These are phyloP conservation scores for Lasiosphaeria hispida DNA, from an alignment of 495 filamentous ascomycete genomes.

Conservation along the genomic window DNA sequence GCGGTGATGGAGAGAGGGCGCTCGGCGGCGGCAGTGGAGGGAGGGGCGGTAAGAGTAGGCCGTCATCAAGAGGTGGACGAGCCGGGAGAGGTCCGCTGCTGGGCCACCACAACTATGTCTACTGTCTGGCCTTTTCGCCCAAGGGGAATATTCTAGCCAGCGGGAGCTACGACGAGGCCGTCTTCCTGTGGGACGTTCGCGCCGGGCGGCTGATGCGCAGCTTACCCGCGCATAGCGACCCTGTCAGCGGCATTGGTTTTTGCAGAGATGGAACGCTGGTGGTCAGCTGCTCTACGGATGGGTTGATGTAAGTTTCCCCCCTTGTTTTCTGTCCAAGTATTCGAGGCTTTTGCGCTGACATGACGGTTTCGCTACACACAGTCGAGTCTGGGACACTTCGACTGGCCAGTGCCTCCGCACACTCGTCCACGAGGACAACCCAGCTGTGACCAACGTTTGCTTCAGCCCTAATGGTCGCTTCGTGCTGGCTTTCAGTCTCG, in stretches of 20 bases:
- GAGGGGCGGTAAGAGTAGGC: slow-evolving; percentile 1
- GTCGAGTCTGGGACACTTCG: slow-evolving; percentile 89
- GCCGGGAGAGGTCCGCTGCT: slow-evolving; percentile 55
- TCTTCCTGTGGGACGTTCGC: slow-evolving; percentile 94
- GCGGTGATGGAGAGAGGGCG: slow-evolving; percentile 8
- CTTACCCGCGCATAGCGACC: slow-evolving; percentile 91
- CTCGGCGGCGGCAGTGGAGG: neutral
- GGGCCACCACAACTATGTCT: slow-evolving; percentile 95
- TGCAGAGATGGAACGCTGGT: slow-evolving; percentile 89
- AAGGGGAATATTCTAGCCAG: slow-evolving; percentile 95
- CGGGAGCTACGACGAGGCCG: slow-evolving; percentile 94
- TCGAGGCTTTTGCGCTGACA: slow-evolving; percentile 9
- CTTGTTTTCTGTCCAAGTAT: neutral
- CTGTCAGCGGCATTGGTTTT: slow-evolving; percentile 90
- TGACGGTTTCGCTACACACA: slow-evolving; percentile 27
- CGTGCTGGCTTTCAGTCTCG: slow-evolving; percentile 86
- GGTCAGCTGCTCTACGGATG: slow-evolving; percentile 83
- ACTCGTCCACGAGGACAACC: slow-evolving; percentile 93
- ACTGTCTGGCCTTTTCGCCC: slow-evolving; percentile 86
- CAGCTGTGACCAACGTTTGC: slow-evolving; percentile 81
- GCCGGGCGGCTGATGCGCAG: slow-evolving; percentile 80
- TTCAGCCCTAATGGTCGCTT: slow-evolving; percentile 94
- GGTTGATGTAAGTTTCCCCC: slow-evolving; percentile 62
- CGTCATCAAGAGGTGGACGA: slow-evolving; percentile 26
- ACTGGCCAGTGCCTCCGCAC: slow-evolving; percentile 95